Evolutionary conservation across 306 rosid genomes (phyloP).

Genomic region (Malus fusca): DNA sequence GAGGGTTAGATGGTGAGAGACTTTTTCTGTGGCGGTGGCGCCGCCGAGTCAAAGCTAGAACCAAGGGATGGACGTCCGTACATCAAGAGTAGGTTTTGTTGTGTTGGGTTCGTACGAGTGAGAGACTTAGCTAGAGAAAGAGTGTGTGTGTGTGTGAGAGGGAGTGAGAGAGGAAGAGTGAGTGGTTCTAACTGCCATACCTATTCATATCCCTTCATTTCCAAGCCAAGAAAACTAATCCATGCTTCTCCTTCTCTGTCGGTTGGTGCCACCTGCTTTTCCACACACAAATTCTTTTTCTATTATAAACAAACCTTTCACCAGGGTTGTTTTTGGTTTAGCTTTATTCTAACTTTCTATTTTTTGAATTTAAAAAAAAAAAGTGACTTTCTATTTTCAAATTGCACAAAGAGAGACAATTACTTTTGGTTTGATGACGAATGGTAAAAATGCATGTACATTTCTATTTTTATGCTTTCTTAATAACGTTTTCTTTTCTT

Average conservation of each 20-base stretch:
- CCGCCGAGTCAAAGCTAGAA: constrained; percentile 41
- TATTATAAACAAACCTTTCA: neutral
- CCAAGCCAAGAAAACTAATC: constrained; percentile 52
- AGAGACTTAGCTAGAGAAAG: neutral
- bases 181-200: constrained; percentile 65
- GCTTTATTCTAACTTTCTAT: neutral
- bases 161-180: constrained; percentile 20
- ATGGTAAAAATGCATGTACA: neutral
- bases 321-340: neutral
- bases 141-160: neutral
- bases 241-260: constrained; percentile 48
- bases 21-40: constrained; percentile 66
- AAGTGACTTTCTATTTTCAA: neutral
- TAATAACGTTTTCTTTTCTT: neutral
- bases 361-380: neutral
- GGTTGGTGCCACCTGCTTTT: constrained; percentile 43
- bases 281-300: constrained; percentile 8
- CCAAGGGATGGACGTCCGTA: constrained; percentile 24
- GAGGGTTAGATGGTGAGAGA: constrained; percentile 37
- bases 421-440: neutral
- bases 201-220: constrained; percentile 68
- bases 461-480: neutral
- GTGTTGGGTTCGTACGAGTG: neutral
- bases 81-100: neutral
- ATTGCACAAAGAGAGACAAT: neutral